Conservation (phyloP, 371 early-diverging fungal species). For the Syncephalastrum racemosum region DNA sequence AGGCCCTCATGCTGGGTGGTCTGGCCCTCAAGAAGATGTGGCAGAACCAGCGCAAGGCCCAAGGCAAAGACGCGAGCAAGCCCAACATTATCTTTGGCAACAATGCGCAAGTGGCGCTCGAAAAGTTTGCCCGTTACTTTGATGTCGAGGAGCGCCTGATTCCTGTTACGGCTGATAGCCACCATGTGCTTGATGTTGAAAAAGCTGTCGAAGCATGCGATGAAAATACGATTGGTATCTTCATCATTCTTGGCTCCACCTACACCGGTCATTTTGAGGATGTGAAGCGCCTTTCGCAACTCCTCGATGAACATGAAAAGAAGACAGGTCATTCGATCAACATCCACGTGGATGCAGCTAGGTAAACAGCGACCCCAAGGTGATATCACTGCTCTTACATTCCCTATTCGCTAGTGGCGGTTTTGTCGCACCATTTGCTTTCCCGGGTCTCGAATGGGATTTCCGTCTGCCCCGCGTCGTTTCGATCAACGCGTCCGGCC, state of each 20-base stretch:
- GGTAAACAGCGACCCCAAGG: constrained; percentile 12
- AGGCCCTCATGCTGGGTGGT: constrained; percentile 67
- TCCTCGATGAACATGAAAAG: constrained; percentile 51
- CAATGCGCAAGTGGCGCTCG: constrained; percentile 62
- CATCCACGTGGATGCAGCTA: constrained; percentile 75
- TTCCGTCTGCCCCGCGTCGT: constrained; percentile 61
- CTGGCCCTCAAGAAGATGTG: constrained; percentile 70
- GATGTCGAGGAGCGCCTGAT: constrained; percentile 70
- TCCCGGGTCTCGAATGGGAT: constrained; percentile 65
- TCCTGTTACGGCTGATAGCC: constrained; percentile 47
- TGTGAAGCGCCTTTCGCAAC: constrained; percentile 53
- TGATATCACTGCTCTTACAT: background rate
- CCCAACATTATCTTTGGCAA: constrained; percentile 71
- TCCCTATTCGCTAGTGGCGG: constrained; percentile 45
- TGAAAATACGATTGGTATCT: constrained; percentile 76
- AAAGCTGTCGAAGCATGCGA: constrained; percentile 58
- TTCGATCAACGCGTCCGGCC: constrained; percentile 68
- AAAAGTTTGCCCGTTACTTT: constrained; percentile 66
- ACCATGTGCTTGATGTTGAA: constrained; percentile 46
- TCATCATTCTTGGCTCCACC: constrained; percentile 64
- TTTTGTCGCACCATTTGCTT: constrained; percentile 72
- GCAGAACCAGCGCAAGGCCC: constrained; percentile 44
- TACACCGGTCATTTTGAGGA: constrained; percentile 80
- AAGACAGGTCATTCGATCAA: constrained; percentile 58
- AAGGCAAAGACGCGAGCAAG: constrained; percentile 51